phyloP scores from a whole-genome alignment of 2,329 filamentous ascomycete species.

The Paracorniculantispora psalliotae region DNA sequence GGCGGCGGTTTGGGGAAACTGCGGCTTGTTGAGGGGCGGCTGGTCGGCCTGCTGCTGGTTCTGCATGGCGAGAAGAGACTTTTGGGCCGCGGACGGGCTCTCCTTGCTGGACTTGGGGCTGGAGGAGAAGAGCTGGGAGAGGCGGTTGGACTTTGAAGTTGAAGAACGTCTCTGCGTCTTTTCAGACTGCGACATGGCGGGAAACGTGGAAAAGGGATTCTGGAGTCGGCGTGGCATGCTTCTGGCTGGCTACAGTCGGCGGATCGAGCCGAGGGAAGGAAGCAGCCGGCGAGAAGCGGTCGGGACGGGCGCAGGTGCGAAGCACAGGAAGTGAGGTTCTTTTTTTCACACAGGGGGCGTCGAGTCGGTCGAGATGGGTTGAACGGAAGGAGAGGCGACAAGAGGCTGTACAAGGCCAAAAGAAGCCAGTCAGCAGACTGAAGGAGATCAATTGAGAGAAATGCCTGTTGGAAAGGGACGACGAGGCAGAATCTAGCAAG shows the following conservation, averaged over 20 bases:
- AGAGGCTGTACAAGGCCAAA: too few relatives aligned
- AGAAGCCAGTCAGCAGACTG: constrained; percentile 5
- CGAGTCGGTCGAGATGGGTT: background rate
- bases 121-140: constrained; percentile 77
- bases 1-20: background rate
- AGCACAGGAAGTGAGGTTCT: background rate
- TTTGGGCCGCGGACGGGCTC: constrained; percentile 54
- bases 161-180: constrained; percentile 55
- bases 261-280: background rate
- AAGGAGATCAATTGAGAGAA: background rate
- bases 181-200: constrained; percentile 43
- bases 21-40: background rate
- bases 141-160: constrained; percentile 66
- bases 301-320: background rate
- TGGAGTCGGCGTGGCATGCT: constrained; percentile 56
- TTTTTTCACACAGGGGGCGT: background rate
- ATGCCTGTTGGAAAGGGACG: background rate
- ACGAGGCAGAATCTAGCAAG: background rate
- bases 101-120: constrained; percentile 73
- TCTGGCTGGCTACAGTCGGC: constrained; percentile 21
- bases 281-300: constrained; percentile 5
- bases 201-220: constrained; percentile 51
- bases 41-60: constrained; percentile 32
- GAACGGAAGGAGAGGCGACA: background rate
- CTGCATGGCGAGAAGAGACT: constrained; percentile 63